Evolutionary conservation across 2,329 filamentous ascomycete species (phyloP), one percentile per base, ranked within the genome.

Genomic region (Aschersonia sp.): DNA sequence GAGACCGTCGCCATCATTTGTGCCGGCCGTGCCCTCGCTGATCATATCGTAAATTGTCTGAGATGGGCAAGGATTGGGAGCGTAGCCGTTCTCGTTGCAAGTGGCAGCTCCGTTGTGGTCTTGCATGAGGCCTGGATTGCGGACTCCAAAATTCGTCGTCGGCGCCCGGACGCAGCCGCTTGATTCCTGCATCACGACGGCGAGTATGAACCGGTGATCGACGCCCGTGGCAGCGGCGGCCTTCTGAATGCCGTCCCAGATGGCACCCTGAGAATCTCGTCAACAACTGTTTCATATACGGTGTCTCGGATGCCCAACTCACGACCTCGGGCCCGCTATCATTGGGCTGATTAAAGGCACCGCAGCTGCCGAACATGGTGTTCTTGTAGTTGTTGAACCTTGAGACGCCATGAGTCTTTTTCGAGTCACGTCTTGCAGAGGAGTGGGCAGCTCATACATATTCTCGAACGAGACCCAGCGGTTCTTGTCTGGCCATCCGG

Each of bases 151-250:
- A 59, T 63, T 55, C 41, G 66, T 68, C 28, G 66, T 67, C 2
- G 53, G 57, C 29, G 61, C 65, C 31, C 67, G 66, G 20, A 70
- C 67, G 54, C 68, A 70, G 41, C 68, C 68, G 49, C 61, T 62
- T 51, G 62, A 66, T 53, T 71, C 68, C 53, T 71, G 68, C 59
- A 71, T 61, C 40, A 70, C 52, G 49, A 70, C 58, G n/a, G 66
- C 64, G 10, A 71, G 57, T 51, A 71, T 66, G 51, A 68, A 67
- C 45, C 68, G 65, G 40, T 58, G 52, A 51, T 70, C 66, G 31
- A 71, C 55, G 12, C 55, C 52, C 0, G 56, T 53, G 5, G 50
- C 45, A 5, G 44, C 45, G 3, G 65, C 56, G 5, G 65, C 59
- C 9, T 52, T 45, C 45, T 61, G 50, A 48, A 70, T 68, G 45